Conservation (phyloP, 306 rosid genomes). For the Comarum palustre region DNA sequence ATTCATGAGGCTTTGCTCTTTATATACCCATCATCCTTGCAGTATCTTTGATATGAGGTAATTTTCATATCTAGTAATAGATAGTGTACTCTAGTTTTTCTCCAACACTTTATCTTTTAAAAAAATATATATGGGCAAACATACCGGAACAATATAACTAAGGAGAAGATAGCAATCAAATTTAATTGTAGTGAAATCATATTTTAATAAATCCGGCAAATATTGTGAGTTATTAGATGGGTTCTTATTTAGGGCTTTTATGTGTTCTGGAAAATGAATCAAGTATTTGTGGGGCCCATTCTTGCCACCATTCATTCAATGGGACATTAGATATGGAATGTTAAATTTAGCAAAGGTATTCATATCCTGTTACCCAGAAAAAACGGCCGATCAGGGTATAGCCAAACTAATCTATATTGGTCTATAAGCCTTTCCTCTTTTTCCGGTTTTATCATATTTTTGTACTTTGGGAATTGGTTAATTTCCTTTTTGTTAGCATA, state of each 20-base stretch:
- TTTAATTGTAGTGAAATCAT: not conserved
- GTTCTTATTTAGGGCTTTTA: not conserved
- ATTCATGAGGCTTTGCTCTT: constrained; percentile 34
- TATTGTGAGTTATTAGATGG: not conserved
- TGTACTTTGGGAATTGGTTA: not conserved
- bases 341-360: not conserved
- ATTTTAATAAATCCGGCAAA: not conserved
- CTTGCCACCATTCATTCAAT: not conserved
- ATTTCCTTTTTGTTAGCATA: not conserved
- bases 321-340: not conserved
- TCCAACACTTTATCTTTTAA: not conserved
- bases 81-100: not conserved
- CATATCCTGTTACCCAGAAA: not conserved
- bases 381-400: not conserved
- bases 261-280: not conserved
- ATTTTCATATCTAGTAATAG: constrained; percentile 1
- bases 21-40: constrained; percentile 34
- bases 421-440: not conserved
- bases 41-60: constrained; percentile 48
- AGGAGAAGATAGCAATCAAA: not conserved
- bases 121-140: not conserved
- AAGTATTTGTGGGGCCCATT: not conserved
- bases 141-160: not conserved
- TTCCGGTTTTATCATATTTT: not conserved
- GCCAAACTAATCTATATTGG: not conserved